These are phyloP conservation scores for Mentha longifolia DNA, from an alignment of 257 asterid species.

Conservation along the genomic window DNA sequence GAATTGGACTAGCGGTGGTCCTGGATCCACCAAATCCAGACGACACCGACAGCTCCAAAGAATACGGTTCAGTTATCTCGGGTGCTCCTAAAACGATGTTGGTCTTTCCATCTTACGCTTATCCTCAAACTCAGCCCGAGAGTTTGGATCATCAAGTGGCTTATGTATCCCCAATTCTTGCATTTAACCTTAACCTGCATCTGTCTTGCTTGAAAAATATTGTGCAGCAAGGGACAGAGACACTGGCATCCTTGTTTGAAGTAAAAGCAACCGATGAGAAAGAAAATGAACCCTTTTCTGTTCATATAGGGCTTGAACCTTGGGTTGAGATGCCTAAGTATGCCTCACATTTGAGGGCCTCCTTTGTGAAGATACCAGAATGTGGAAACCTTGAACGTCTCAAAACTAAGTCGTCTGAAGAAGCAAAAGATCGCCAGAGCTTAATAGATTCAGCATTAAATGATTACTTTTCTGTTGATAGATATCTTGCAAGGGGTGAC, in stretches of 20 bases:
- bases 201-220: slow-evolving; percentile 67
- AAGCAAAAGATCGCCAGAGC: slow-evolving; percentile 78
- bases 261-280: slow-evolving; percentile 44
- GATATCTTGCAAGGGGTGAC: slow-evolving; percentile 86
- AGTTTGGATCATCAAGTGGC: slow-evolving; percentile 66
- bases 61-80: slow-evolving; percentile 30
- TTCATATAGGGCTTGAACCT: slow-evolving; percentile 64
- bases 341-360: slow-evolving; percentile 88
- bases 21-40: slow-evolving; percentile 70
- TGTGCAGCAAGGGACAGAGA: slow-evolving; percentile 68
- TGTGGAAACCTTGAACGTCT: slow-evolving; percentile 77
- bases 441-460: slow-evolving; percentile 78
- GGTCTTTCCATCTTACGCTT: slow-evolving; percentile 60
- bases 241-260: slow-evolving; percentile 61
- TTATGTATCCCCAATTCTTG: slow-evolving; percentile 80
- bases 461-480: slow-evolving; percentile 75
- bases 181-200: slow-evolving; percentile 75
- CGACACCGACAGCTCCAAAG: slow-evolving; percentile 33
- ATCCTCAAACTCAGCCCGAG: slow-evolving; percentile 43
- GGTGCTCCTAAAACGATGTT: slow-evolving; percentile 47
- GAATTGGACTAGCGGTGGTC: slow-evolving; percentile 81
- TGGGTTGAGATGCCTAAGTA: slow-evolving; percentile 64
- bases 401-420: slow-evolving; percentile 61
- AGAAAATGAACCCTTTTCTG: slow-evolving; percentile 37
- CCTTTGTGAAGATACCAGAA: slow-evolving; percentile 91